Evolutionary conservation across 345 rosid genomes (phyloP), one percentile per base, ranked within the genome.

Genomic region (Eutrema japonicum): DNA sequence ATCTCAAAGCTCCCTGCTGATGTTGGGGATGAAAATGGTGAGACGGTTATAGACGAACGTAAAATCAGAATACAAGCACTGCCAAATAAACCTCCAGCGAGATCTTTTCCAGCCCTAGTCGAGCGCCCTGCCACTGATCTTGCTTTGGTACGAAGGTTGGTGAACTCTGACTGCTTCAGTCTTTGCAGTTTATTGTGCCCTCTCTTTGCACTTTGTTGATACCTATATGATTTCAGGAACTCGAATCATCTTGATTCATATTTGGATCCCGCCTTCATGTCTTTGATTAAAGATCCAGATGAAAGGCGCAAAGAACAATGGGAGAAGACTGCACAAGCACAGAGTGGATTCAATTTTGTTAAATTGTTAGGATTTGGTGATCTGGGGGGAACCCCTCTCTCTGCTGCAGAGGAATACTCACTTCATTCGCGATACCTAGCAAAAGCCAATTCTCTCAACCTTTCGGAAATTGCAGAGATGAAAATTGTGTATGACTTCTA

Each of bases 11-110:
- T 95, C 75, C 99, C 99, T 46, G 87, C 94, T 72, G 99, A 95
- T 79, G 89, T 89, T 69, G 96, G 99, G 77, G 99, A 95, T 84
- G 99, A 95, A 72, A 95, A 95, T 82, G 99, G 99, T 37, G 99
- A 90, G 82, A 89, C 99, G 8, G 82, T 83, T 68, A 87, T 90
- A 70, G 97, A 90, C 79, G 99, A 95, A 78, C 98, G 99, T 69
- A 90, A 90, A 77, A 95, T 95, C 73, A 85, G 98, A 85, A 95
- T 95, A 86, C 85, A 86, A 82, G 87, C 96, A 9, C 81, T 95
- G 77, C 99, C 99, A 41, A 87, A 92, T 78, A 91, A 91, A 83
- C 68, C 78, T 55, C 43, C 54, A 40, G 51, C 84, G 51, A 88
- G 76, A 72, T 85, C 88, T 77, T 80, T 88, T 62, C 86, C 78